Evolutionary conservation across 2,329 filamentous ascomycete species (phyloP).

Genomic region (Penicillium sp.): DNA sequence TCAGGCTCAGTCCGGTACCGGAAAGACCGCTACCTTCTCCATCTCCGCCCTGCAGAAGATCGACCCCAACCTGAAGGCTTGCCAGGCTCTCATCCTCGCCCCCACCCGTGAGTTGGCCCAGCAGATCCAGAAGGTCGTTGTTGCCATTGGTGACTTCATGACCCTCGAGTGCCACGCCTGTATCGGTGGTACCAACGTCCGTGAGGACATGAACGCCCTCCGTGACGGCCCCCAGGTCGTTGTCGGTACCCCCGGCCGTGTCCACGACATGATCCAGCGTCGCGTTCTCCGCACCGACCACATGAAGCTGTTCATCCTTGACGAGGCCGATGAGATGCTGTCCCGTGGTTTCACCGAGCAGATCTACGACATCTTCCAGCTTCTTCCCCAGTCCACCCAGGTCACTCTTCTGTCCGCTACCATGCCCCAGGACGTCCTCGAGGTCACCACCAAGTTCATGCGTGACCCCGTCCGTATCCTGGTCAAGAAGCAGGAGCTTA

Average conservation of each 20-base stretch:
- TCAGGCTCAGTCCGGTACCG: slow-evolving; percentile 98
- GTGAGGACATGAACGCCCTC: slow-evolving; percentile 95
- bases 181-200: slow-evolving; percentile 96
- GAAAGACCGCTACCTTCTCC: slow-evolving; percentile 99
- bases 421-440: slow-evolving; percentile 93
- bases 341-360: slow-evolving; percentile 90
- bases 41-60: slow-evolving; percentile 99
- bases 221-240: slow-evolving; percentile 98
- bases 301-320: slow-evolving; percentile 76
- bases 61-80: slow-evolving; percentile 89
- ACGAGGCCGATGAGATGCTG: slow-evolving; percentile 75
- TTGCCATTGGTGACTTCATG: slow-evolving; percentile 99
- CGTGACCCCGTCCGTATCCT: slow-evolving; percentile 61
- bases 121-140: slow-evolving; percentile 97
- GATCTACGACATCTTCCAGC: slow-evolving; percentile 98
- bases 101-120: slow-evolving; percentile 96
- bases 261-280: slow-evolving; percentile 79
- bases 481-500: slow-evolving; percentile 64
- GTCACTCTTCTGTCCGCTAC: slow-evolving; percentile 98
- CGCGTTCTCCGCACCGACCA: slow-evolving; percentile 69
- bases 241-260: slow-evolving; percentile 93
- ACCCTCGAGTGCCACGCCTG: slow-evolving; percentile 98
- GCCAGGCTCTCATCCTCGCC: slow-evolving; percentile 96
- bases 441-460: slow-evolving; percentile 99
- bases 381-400: slow-evolving; percentile 92